Percentiles rank a stretch among this genome's conserved stretches.
phyloP scores from a whole-genome alignment of 2,329 filamentous ascomycete genomes.

The Acrocalymma vagum region DNA sequence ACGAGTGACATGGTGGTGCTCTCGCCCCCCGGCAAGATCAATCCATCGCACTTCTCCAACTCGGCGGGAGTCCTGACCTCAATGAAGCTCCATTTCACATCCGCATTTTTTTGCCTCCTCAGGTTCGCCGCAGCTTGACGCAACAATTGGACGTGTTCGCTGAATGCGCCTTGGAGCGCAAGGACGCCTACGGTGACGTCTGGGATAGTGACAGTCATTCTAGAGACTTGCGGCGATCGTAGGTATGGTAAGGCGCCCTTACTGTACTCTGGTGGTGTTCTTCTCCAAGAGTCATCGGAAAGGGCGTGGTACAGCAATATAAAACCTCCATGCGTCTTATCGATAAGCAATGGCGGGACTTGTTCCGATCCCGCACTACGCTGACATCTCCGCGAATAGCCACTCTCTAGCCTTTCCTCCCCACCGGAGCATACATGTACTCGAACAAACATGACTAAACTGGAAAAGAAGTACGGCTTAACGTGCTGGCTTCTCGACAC shows the following conservation, averaged over 20 bases:
- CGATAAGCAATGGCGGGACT: constrained; percentile 15
- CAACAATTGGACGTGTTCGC: constrained; percentile 84
- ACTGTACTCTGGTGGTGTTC: too few relatives aligned
- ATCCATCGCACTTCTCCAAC: constrained; percentile 76
- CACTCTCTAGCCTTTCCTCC: too few relatives aligned
- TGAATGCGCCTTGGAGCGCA: constrained; percentile 91
- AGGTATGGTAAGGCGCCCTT: too few relatives aligned
- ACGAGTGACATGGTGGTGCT: constrained; percentile 93
- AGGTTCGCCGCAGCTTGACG: constrained; percentile 70
- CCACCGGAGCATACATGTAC: too few relatives aligned
- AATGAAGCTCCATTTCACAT: constrained; percentile 67
- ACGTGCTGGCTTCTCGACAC: constrained; percentile 62
- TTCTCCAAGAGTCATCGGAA: too few relatives aligned
- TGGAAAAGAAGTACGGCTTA: constrained; percentile 30
- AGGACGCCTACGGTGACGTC: constrained; percentile 67
- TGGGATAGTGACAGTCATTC: constrained; percentile 35
- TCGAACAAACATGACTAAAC: constrained; percentile 22
- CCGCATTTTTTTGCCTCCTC: constrained; percentile 21
- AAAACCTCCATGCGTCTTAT: too few relatives aligned
- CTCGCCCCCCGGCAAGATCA: constrained; percentile 93
- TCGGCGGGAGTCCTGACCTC: constrained; percentile 82
- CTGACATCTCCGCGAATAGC: constrained; percentile 6
- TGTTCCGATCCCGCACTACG: constrained; percentile 14
- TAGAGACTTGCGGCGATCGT: too few relatives aligned
- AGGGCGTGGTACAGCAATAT: too few relatives aligned